Percentiles rank a stretch among this genome's conserved stretches.
Conservation (phyloP, 2,329 filamentous ascomycete species). For the Cercospora sp. region DNA sequence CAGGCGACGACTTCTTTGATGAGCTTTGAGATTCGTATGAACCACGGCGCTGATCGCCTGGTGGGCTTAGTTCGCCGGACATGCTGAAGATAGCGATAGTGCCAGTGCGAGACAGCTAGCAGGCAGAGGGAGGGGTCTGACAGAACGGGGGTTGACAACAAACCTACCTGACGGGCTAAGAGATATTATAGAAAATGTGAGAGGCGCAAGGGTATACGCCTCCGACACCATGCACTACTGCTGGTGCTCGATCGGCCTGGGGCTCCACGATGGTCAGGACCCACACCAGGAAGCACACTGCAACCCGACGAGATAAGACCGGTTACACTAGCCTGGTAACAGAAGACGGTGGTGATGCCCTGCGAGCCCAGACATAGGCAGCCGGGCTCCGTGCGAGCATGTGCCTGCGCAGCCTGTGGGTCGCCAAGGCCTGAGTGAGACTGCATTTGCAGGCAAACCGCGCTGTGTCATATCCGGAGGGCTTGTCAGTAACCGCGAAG, state of each 20-base stretch:
- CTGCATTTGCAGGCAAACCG: slow-evolving; percentile 20
- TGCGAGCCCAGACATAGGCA: slow-evolving; percentile 7
- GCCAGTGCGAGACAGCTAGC: neutral
- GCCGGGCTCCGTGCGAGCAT: slow-evolving; percentile 22
- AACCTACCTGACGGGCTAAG: slow-evolving; percentile 16
- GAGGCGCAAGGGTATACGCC: slow-evolving; percentile 12
- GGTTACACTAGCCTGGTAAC: slow-evolving; percentile 16
- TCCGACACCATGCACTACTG: slow-evolving; percentile 19
- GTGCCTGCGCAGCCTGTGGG: slow-evolving; percentile 22
- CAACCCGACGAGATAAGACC: slow-evolving; percentile 15
- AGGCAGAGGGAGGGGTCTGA: slow-evolving; percentile 8
- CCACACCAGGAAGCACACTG: slow-evolving; percentile 13
- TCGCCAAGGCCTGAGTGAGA: slow-evolving; percentile 28
- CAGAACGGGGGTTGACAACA: slow-evolving; percentile 1
- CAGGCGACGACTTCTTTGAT: slow-evolving; percentile 24
- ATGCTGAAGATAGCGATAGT: slow-evolving; percentile 15
- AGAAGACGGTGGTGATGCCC: slow-evolving; percentile 10
- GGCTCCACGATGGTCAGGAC: slow-evolving; percentile 10
- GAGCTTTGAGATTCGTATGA: slow-evolving; percentile 24
- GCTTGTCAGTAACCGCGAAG: slow-evolving; percentile 11
- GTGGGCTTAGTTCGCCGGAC: slow-evolving; percentile 13
- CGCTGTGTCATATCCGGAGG: slow-evolving; percentile 15
- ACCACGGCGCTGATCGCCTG: slow-evolving; percentile 13
- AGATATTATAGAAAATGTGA: slow-evolving; percentile 16
- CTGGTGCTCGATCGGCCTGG: slow-evolving; percentile 17